Percentiles rank a stretch among this genome's conserved stretches.
phyloP scores from a whole-genome alignment of 176 grass and related monocot species.

The Oropetium thomaeum region DNA sequence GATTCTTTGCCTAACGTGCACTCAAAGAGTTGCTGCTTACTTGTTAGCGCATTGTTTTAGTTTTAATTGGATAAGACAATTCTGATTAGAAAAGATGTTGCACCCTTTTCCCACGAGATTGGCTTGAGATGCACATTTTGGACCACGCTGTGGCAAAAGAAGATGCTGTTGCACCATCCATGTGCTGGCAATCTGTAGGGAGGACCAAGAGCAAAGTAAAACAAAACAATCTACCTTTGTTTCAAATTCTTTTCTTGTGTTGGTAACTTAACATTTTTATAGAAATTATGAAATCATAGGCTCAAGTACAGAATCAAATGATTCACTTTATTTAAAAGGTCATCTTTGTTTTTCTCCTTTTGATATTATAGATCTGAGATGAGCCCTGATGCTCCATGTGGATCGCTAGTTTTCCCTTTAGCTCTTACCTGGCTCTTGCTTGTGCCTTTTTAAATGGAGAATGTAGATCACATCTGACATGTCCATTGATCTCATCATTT shows the following conservation, averaged over 20 bases:
- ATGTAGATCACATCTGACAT: constrained; percentile 51
- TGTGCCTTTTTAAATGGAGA: constrained; percentile 36
- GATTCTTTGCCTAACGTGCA: background rate
- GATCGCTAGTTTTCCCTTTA: constrained; percentile 14
- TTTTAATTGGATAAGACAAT: constrained; percentile 36
- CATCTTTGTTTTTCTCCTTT: constrained; percentile 50
- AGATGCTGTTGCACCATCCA: constrained; percentile 22
- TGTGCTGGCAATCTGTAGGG: constrained; percentile 34
- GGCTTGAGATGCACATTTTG: background rate
- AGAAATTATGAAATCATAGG: constrained; percentile 34
- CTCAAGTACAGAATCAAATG: constrained; percentile 43
- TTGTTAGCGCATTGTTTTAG: background rate
- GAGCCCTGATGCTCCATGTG: constrained; percentile 47
- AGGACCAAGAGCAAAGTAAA: constrained; percentile 27
- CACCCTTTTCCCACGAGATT: background rate
- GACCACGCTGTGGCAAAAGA: constrained; percentile 1
- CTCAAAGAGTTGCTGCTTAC: background rate
- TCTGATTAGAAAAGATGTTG: background rate
- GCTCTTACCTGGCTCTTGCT: constrained; percentile 37
- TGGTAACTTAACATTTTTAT: constrained; percentile 37
- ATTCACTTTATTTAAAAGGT: constrained; percentile 35
- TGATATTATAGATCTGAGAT: constrained; percentile 50
- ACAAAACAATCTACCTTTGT: constrained; percentile 40
- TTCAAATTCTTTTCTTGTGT: constrained; percentile 47
- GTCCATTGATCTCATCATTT: constrained; percentile 37